Evolutionary conservation across 768 basidiomycete genomes (phyloP), one percentile per base, ranked within the genome.

Genomic region (Rhodotorula paludigena): DNA sequence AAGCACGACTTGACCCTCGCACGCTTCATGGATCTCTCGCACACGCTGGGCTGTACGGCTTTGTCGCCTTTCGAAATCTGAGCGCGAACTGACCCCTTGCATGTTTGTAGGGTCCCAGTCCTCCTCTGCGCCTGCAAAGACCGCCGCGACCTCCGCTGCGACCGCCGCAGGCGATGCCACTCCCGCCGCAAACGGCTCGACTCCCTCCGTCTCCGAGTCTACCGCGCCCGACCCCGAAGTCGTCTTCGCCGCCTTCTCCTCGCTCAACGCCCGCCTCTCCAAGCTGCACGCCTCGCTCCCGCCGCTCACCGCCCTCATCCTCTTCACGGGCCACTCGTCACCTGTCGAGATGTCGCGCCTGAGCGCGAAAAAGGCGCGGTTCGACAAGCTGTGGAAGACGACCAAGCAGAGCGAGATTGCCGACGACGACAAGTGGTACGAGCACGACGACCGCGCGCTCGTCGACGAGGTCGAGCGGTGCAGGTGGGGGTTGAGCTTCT

Each of bases 281-380:
- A 74, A 79, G 3, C 79, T 97, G 0, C 86, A 93, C 74, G 80
- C 82, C 0, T 77, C 85, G 0, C 83, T 98, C 0, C 92, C 92
- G 0, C 77, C 86, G 5, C 85, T 86, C 30, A 90, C 92, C 0
- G 92, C 91, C 0, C 77, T 97, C 30, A 79, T 97, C 60, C 81
- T 98, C 45, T 86, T 96, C 75, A 89, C 88, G 0, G 92, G 93
- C 2, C 91, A 97, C 75, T 86, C 86, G 0, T 90, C 96, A 77
- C 92, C 93, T 1, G 84, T 90, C 1, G 80, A 78, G 12, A 92
- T 94, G 90, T 81, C 87, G 6, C 77, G 82, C 33, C 80, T 98
- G 30, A 86, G 86, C 71, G 84, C 83, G 10, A 82, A 86, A 57
- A 88, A 90, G 78, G 79, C 77, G 7, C 82, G 83, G 38, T 94